Base-by-base conservation (phyloP, 2,329 filamentous ascomycete genomes). In the Teratosphaeria epicoccoides region DNA sequence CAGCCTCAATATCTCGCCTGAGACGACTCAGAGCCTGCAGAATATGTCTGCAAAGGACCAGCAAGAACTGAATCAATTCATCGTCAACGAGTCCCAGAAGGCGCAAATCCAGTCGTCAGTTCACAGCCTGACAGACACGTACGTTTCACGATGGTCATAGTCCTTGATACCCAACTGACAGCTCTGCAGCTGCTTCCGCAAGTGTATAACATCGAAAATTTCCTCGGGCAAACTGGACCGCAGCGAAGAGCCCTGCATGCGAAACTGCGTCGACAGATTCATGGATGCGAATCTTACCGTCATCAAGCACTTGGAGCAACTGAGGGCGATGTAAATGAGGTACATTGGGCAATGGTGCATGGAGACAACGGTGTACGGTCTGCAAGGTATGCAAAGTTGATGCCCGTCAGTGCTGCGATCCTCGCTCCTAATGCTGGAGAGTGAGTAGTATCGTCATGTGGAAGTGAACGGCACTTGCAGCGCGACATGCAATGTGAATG, bases 211-310 rank as follows among this genome's bases (percentile, higher is more conserved):
- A 7, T 76, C 82, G 50, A 77, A 76, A 52, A 84, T 96, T 68
- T 83, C 83, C 60, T 79, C 77, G 55, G 80, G 82, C 24, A 80
- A 82, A 63, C 75, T 98, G 59, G 88, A 94, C 60, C 80, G 78
- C 63, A 75, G 71, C 55, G 93, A 98, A 74, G 84, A 93, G 73
- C 73, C 76, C 7, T 98, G 93, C 70, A 79, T 95, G 68, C 77
- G 83, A 68, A 96, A 95, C 75, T 98, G 93, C 66, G 89, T 97
- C 52, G 87, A 95, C 64, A 79, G 93, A 52, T 97, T 94, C 72
- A 78, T 97, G 73, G 93, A 98, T 70, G 80, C 89, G 57, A 93
- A 91, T 72, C 72, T 87, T 59, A 75, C 88, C 49, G 86, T 95
- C n/a, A 75, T 96, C 70, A 85, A 83, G 76, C 86, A 96, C 68